phyloP scores from a whole-genome alignment of 768 basidiomycete species.

The Mycena crocata region DNA sequence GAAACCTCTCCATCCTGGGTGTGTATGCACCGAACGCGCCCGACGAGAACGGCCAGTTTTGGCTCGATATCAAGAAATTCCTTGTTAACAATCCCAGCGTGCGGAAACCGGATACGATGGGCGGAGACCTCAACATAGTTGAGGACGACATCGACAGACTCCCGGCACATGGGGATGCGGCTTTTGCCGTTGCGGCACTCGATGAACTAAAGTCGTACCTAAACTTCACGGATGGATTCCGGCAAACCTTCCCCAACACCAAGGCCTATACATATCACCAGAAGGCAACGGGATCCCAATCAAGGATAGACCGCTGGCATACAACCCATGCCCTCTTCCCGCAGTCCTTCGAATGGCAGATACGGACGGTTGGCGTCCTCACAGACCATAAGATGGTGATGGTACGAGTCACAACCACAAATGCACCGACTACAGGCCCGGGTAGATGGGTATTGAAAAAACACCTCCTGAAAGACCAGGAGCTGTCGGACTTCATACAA shows the following conservation, averaged over 20 bases:
- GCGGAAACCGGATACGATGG: slow-evolving; percentile 46
- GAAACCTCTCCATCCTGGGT: slow-evolving; percentile 39
- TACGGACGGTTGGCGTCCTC: slow-evolving; percentile 23
- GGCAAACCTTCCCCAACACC: slow-evolving; percentile 34
- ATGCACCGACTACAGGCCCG: slow-evolving; percentile 41
- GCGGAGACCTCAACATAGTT: slow-evolving; percentile 56
- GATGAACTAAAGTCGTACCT: slow-evolving; percentile 33
- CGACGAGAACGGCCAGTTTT: slow-evolving; percentile 45
- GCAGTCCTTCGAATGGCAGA: slow-evolving; percentile 42
- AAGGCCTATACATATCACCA: slow-evolving; percentile 45
- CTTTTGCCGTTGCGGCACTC: slow-evolving; percentile 27
- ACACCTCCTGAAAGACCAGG: slow-evolving; percentile 34
- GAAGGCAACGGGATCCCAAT: slow-evolving; percentile 29
- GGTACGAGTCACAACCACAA: not conserved
- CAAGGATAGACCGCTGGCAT: slow-evolving; percentile 52
- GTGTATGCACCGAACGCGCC: slow-evolving; percentile 51
- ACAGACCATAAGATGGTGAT: slow-evolving; percentile 13
- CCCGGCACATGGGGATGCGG: slow-evolving; percentile 39
- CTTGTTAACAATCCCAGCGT: slow-evolving; percentile 17
- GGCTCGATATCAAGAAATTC: slow-evolving; percentile 31
- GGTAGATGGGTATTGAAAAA: slow-evolving; percentile 47
- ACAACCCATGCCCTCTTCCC: slow-evolving; percentile 25
- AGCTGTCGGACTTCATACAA: not conserved
- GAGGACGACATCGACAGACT: slow-evolving; percentile 52
- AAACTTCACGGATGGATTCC: slow-evolving; percentile 47